These are phyloP conservation scores for Psilocybe sp. DNA, from an alignment of 768 basidiomycete species.

Conservation along the genomic window DNA sequence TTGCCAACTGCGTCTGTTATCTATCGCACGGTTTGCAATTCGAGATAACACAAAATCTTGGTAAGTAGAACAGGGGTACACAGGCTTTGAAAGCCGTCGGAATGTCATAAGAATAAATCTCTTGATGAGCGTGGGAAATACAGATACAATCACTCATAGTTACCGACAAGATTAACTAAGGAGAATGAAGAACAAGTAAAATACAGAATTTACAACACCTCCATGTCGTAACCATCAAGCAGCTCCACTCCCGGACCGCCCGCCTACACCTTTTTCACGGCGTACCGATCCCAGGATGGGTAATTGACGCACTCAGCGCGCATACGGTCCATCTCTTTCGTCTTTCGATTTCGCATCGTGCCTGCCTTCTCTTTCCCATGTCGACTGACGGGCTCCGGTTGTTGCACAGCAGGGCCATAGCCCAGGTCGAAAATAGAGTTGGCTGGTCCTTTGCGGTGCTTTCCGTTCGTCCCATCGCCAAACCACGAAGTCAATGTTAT, in stretches of 20 bases:
- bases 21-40: no score
- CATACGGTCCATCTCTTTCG: slow-evolving; percentile 30
- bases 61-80: no score
- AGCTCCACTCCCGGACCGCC: neutral
- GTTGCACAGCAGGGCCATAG: no score
- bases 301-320: slow-evolving; percentile 47
- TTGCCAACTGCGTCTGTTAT: no score
- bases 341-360: slow-evolving; percentile 23
- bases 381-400: slow-evolving; percentile 10
- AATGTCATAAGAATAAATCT: no score
- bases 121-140: no score
- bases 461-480: slow-evolving; percentile 6
- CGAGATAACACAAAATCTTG: no score
- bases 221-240: slow-evolving; percentile 2
- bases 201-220: slow-evolving; percentile 8
- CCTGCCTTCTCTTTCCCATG: slow-evolving; percentile 27
- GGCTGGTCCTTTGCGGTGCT: slow-evolving; percentile 8
- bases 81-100: no score
- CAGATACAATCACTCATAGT: no score
- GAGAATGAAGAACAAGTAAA: neutral
- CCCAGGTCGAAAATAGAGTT: neutral
- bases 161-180: neutral
- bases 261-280: slow-evolving; percentile 33
- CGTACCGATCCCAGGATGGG: slow-evolving; percentile 68
- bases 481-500: slow-evolving; percentile 34